Base-by-base conservation (phyloP, 2,329 filamentous ascomycete species). In the Colletotrichum melonis region DNA sequence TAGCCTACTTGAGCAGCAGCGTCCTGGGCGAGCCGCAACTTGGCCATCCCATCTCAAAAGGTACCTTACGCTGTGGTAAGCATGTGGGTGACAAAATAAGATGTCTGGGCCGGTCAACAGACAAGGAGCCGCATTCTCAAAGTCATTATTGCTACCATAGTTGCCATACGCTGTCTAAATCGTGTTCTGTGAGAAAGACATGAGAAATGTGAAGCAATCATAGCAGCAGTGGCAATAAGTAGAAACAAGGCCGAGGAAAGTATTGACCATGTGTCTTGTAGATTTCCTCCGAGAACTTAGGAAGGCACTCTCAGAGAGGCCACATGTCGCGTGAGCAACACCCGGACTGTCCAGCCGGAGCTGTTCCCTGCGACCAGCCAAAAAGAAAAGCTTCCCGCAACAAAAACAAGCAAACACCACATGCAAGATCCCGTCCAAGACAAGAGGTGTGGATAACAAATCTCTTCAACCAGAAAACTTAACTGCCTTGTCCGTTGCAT, bases 261-360 rank as follows among this genome's bases (percentile, higher is more conserved):
- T 35, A 1, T 35, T 35, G 4, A 12, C 38, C 16, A 8, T 42
- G 38, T 11, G 16, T 22, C 42, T 49, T 49, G 42, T 19, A 19
- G 16, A n/a, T 49, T 49, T 7, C 19, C 42, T n/a, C 19, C 8
- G 42, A 42, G 14, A 42, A 49, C 16, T 11, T 49, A 35, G 19
- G 7, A 49, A 11, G 42, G 22, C 30, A 64, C 55, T 14, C 19
- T 19, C 30, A 46, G 52, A 49, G 42, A 22, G 42, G 42, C 42
- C 42, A 49, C 24, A 46, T 73, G 60, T 70, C 60, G 71, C 67
- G 56, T 73, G 67, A 71, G 71, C 58, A 63, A 63, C 65, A 69
- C n/a, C 26, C 52, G 57, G 57, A 67, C 24, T 49, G 8, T 46
- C 16, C 28, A 57, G 19, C n/a, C 30, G 52, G 30, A 60, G 67